phyloP scores from a whole-genome alignment of 306 rosid genomes.

The Luffa acutangula region DNA sequence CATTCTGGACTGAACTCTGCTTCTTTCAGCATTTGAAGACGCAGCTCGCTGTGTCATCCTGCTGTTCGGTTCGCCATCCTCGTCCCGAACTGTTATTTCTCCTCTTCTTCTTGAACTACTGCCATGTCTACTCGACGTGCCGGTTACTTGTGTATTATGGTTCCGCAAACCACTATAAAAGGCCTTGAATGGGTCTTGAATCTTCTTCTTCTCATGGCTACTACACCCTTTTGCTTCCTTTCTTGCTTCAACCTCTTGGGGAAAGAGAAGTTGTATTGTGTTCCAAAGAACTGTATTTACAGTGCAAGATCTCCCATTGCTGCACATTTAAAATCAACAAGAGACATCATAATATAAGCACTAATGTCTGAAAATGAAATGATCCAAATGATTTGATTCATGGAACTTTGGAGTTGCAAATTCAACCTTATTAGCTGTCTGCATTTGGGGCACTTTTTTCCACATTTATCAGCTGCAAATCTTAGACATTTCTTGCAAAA shows the following conservation, averaged over 20 bases:
- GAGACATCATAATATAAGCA: background rate
- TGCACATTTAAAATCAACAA: constrained; percentile 22
- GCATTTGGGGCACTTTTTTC: constrained; percentile 91
- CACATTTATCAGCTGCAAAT: constrained; percentile 88
- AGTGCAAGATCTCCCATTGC: constrained; percentile 80
- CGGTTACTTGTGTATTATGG: constrained; percentile 10
- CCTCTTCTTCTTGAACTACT: constrained; percentile 32
- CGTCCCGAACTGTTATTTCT: constrained; percentile 8
- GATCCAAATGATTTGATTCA: background rate
- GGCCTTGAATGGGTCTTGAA: constrained; percentile 30
- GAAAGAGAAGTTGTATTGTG: constrained; percentile 89
- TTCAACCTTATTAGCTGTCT: constrained; percentile 67
- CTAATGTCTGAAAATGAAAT: background rate
- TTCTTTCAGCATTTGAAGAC: constrained; percentile 8
- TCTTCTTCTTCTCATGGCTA: constrained; percentile 16
- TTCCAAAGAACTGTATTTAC: constrained; percentile 97
- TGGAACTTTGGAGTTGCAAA: background rate
- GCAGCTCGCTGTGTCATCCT: constrained; percentile 21
- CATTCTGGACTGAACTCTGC: constrained; percentile 6
- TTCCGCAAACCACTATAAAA: constrained; percentile 30
- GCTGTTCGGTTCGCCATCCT: constrained; percentile 21
- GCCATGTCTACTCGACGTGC: constrained; percentile 21
- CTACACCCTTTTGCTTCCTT: constrained; percentile 39
- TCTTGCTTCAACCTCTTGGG: constrained; percentile 73
- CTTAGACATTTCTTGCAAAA: constrained; percentile 81